These are phyloP conservation scores for Tylopilus cervinicoccineus DNA, from an alignment of 768 basidiomycete species.

Conservation along the genomic window DNA sequence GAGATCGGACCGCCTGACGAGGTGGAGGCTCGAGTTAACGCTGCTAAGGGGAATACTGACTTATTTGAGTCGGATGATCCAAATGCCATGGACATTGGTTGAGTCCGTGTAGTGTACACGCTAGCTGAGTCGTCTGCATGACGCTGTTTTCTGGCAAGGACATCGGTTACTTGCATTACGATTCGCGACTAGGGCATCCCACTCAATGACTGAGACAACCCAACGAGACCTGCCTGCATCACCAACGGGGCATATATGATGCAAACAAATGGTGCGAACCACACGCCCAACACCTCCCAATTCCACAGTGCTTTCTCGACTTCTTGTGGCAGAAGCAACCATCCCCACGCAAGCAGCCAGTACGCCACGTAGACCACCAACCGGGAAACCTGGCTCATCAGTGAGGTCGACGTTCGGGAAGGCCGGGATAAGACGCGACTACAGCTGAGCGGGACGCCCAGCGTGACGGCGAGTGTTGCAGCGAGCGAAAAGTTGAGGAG, in stretches of 20 bases:
- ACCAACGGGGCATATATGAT: conserved; percentile 74
- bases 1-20: conserved; percentile 37
- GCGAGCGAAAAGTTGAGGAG: conserved; percentile 94
- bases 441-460: conserved; percentile 62
- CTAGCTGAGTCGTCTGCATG: neutral
- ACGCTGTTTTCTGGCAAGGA: neutral
- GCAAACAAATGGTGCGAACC: conserved; percentile 82
- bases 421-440: conserved; percentile 32
- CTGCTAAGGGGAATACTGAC: conserved; percentile 25
- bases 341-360: conserved; percentile 49
- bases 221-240: conserved; percentile 64
- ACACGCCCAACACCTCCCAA: conserved; percentile 76
- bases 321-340: conserved; percentile 48
- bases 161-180: neutral
- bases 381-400: conserved; percentile 22
- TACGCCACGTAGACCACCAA: conserved; percentile 34
- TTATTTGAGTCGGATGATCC: conserved; percentile 49
- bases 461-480: conserved; percentile 56
- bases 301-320: conserved; percentile 57
- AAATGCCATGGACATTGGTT: conserved; percentile 32
- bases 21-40: conserved; percentile 26
- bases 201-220: conserved; percentile 28
- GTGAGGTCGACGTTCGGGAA: conserved; percentile 13
- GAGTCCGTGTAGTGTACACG: neutral
- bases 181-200: too few relatives aligned